phyloP scores from a whole-genome alignment of 257 asterid genomes.

The Datura wrightii region DNA sequence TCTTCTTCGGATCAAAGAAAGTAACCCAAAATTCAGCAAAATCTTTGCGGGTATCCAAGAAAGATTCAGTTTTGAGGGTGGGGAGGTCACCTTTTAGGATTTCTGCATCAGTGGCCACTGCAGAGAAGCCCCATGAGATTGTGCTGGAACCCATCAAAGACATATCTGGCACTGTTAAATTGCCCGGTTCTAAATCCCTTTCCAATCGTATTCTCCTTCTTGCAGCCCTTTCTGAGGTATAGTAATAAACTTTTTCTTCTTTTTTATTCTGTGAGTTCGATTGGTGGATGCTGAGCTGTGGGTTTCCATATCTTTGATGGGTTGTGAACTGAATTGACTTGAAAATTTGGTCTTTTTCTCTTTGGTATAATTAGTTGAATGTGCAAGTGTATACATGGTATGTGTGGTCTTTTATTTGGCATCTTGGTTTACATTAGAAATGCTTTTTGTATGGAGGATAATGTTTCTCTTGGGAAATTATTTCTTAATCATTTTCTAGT shows the following conservation, averaged over 20 bases:
- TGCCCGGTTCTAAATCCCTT: conserved; percentile 97
- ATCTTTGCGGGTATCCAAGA: conserved; percentile 49
- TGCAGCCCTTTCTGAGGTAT: conserved; percentile 96
- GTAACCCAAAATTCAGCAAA: conserved; percentile 47
- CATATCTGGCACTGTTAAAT: conserved; percentile 87
- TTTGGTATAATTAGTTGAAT: not conserved
- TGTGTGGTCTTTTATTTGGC: not conserved
- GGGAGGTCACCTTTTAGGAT: conserved; percentile 50
- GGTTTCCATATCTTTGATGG: not conserved
- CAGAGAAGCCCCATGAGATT: conserved; percentile 92
- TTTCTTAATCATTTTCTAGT: not conserved
- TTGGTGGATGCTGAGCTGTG: not conserved
- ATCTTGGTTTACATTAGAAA: not conserved
- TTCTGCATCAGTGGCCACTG: conserved; percentile 68
- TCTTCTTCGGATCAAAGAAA: conserved; percentile 58
- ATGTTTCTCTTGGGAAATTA: not conserved
- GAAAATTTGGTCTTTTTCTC: not conserved
- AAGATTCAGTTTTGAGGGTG: conserved; percentile 51
- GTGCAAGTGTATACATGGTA: not conserved
- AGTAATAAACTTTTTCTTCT: not conserved
- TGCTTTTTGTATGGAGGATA: not conserved
- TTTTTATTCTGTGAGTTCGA: not conserved
- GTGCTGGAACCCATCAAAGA: conserved; percentile 88
- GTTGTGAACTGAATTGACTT: not conserved
- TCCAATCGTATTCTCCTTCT: conserved; percentile 96